Conservation (phyloP, 2,329 filamentous ascomycete species). For the Exophiala xenobiotica region DNA sequence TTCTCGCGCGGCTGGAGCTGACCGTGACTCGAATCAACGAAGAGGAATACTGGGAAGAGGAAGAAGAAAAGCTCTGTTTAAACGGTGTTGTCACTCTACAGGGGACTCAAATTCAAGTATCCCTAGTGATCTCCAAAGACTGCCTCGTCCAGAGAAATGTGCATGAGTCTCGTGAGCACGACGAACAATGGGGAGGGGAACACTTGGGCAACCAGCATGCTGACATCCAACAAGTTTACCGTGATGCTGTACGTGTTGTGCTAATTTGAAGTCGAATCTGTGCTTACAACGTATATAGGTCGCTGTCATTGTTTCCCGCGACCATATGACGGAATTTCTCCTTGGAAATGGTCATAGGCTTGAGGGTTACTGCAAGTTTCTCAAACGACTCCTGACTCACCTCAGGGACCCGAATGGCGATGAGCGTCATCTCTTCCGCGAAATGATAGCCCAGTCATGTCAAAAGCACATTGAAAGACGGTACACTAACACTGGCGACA, state of each 20-base stretch:
- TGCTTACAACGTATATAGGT: slow-evolving; percentile 12
- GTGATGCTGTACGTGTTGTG: slow-evolving; percentile 10
- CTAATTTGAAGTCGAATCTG: slow-evolving; percentile 1
- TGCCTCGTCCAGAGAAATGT: neutral
- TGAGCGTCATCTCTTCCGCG: slow-evolving; percentile 6
- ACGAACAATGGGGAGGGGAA: slow-evolving; percentile 4
- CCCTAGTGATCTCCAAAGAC: neutral
- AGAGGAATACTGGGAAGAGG: neutral
- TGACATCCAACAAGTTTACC: slow-evolving; percentile 7
- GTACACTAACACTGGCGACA: neutral
- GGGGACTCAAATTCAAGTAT: neutral
- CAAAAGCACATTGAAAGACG: slow-evolving; percentile 3
- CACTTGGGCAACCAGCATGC: slow-evolving; percentile 5
- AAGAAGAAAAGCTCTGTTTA: slow-evolving; percentile 1
- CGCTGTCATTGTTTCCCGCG: slow-evolving; percentile 9
- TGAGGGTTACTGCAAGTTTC: neutral
- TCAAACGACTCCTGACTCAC: neutral
- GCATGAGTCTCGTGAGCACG: slow-evolving; percentile 6
- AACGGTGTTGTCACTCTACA: slow-evolving; percentile 3
- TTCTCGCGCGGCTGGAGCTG: slow-evolving; percentile 5
- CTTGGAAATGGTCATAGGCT: neutral
- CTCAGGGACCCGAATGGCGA: neutral
- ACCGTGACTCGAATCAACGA: slow-evolving; percentile 4
- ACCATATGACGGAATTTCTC: neutral
- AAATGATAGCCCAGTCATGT: slow-evolving; percentile 10